phyloP scores from a whole-genome alignment of 768 basidiomycete species.

The Filobasidium floriforme region DNA sequence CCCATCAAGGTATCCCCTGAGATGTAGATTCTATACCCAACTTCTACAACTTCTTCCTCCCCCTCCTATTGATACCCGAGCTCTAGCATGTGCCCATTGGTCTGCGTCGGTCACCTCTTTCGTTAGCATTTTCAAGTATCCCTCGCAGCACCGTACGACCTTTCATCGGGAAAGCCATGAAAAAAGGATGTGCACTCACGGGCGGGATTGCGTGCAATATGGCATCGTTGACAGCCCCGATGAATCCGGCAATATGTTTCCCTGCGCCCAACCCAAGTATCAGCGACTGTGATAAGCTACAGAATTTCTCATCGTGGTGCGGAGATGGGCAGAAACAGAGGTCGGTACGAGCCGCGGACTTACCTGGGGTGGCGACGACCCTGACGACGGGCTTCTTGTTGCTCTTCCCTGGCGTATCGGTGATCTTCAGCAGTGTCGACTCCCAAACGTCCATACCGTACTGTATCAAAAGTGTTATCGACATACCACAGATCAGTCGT shows the following conservation, averaged over 20 bases:
- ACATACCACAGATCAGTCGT: not conserved
- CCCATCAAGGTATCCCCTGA: constrained; percentile 43
- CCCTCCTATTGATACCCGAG: constrained; percentile 19
- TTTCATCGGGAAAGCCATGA: not conserved
- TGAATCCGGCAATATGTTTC: constrained; percentile 40
- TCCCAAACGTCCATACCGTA: constrained; percentile 34
- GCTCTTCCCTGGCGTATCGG: not conserved
- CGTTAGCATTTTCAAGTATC: no score
- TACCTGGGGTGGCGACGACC: constrained; percentile 32
- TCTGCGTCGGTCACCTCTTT: not conserved
- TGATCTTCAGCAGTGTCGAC: constrained; percentile 22
- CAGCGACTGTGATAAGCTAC: no score
- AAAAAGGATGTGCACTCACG: constrained; percentile 5
- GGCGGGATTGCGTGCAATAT: constrained; percentile 34
- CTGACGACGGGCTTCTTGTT: constrained; percentile 21
- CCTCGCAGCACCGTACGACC: no score
- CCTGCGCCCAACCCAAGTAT: constrained; percentile 22
- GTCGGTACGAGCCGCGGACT: no score
- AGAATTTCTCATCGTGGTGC: no score
- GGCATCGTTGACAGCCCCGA: constrained; percentile 32
- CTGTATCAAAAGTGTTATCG: not conserved
- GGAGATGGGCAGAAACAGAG: no score
- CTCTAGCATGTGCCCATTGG: constrained; percentile 22
- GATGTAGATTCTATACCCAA: constrained; percentile 40
- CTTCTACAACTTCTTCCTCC: constrained; percentile 15